Evolutionary conservation across 768 basidiomycete species (phyloP).

Genomic region (Guyanaporus albipodus): DNA sequence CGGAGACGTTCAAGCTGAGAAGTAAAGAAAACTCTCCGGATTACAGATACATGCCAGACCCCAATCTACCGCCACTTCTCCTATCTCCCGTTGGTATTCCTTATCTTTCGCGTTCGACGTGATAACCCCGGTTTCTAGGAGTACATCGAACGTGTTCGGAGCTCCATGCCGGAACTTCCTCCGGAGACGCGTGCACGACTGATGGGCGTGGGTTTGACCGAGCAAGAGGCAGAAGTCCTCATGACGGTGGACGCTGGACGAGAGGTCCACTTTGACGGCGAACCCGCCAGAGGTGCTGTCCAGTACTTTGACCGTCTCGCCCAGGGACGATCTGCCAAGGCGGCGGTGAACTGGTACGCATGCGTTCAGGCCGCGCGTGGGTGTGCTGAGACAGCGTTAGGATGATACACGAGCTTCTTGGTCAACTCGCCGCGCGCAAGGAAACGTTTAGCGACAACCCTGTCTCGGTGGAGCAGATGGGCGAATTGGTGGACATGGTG

Average conservation of each 20-base stretch:
- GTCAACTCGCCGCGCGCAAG: slow-evolving; percentile 61
- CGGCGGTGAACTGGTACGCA: slow-evolving; percentile 80
- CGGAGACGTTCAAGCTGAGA: slow-evolving; percentile 77
- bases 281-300: slow-evolving; percentile 50
- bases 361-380: not conserved
- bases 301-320: slow-evolving; percentile 77
- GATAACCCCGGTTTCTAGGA: slow-evolving; percentile 38
- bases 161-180: slow-evolving; percentile 74
- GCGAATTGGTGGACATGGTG: slow-evolving; percentile 75
- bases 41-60: slow-evolving; percentile 98
- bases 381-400: slow-evolving; percentile 37
- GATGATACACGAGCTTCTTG: slow-evolving; percentile 86
- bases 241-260: slow-evolving; percentile 65
- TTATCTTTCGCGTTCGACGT: not conserved
- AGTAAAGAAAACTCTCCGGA: slow-evolving; percentile 94
- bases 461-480: slow-evolving; percentile 60
- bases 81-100: slow-evolving; percentile 43
- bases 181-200: slow-evolving; percentile 57
- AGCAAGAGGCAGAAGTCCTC: slow-evolving; percentile 70
- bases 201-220: slow-evolving; percentile 47
- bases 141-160: slow-evolving; percentile 52
- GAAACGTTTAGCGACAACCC: slow-evolving; percentile 56
- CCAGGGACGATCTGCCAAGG: slow-evolving; percentile 55
- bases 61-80: slow-evolving; percentile 77
- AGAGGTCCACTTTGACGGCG: slow-evolving; percentile 62